Evolutionary conservation across 257 asterid species (phyloP).

Genomic region (Catharanthus roseus): DNA sequence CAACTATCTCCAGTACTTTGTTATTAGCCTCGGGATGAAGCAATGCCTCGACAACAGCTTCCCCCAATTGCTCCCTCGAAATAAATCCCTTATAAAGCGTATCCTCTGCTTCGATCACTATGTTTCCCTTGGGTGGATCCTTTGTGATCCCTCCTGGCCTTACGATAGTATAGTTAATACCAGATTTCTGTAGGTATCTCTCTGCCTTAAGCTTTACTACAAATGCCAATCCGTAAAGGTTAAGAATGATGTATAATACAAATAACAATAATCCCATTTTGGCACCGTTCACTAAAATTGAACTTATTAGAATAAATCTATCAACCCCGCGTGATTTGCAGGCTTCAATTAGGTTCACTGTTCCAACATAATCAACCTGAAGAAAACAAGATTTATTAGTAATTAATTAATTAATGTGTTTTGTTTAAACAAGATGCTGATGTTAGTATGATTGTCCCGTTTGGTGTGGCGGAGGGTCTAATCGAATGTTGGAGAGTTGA

Average conservation of each 20-base stretch:
- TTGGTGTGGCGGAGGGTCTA: too few species aligned
- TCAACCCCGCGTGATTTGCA: conserved; percentile 65
- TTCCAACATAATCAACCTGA: conserved; percentile 94
- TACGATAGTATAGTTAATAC: conserved; percentile 83
- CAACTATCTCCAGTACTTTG: conserved; percentile 85
- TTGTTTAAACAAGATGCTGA: too few species aligned
- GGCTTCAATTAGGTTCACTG: conserved; percentile 92
- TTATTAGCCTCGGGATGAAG: conserved; percentile 53
- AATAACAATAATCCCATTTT: conserved; percentile 81
- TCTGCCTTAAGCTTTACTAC: conserved; percentile 94
- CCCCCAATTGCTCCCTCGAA: conserved; percentile 89
- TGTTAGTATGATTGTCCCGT: too few species aligned
- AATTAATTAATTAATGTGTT: too few species aligned
- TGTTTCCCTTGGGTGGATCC: conserved; percentile 74
- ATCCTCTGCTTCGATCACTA: conserved; percentile 95
- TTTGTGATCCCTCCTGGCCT: conserved; percentile 88
- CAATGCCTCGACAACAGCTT: conserved; percentile 85
- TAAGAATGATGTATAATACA: conserved; percentile 77
- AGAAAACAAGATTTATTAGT: too few species aligned
- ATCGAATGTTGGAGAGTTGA: too few species aligned
- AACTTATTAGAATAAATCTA: conserved; percentile 77
- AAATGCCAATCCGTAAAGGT: conserved; percentile 66
- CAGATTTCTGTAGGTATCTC: conserved; percentile 65
- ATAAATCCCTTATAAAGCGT: conserved; percentile 46
- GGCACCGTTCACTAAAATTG: conserved; percentile 86